Evolutionary conservation across 1,284 basidiomycete species (phyloP).

Genomic region (Rhodotorula sp.): DNA sequence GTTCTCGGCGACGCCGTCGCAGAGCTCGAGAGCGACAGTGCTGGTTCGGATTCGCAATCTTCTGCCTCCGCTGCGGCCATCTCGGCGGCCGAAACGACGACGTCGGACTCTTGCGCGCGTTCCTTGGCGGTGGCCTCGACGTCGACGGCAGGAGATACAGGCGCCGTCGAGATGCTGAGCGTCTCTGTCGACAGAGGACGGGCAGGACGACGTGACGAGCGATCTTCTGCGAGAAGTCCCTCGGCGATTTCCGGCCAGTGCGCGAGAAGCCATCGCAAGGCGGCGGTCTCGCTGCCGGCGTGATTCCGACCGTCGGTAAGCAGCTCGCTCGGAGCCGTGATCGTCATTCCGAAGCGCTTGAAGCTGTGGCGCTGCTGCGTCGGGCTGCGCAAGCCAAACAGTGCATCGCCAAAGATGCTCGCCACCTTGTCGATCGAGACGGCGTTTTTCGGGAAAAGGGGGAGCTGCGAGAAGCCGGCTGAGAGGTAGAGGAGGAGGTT

Average conservation of each 20-base stretch:
- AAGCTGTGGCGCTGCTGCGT: constrained; percentile 4
- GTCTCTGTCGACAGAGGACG: background rate
- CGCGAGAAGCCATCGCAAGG: constrained; percentile 33
- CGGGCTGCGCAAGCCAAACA: constrained; percentile 44
- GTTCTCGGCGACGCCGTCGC: constrained; percentile 6
- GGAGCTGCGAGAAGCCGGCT: constrained; percentile 58
- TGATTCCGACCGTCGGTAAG: constrained; percentile 7
- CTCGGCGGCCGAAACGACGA: too few relatives aligned
- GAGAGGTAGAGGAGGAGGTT: constrained; percentile 63
- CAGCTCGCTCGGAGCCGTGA: constrained; percentile 34
- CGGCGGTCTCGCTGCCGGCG: constrained; percentile 29
- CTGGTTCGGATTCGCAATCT: too few relatives aligned
- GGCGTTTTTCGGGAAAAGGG: constrained; percentile 48
- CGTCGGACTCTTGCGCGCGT: too few relatives aligned
- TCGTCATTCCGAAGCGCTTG: constrained; percentile 19
- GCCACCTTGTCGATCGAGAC: constrained; percentile 48
- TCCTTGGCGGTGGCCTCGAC: too few relatives aligned
- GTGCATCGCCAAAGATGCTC: constrained; percentile 48
- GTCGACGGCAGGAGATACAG: background rate
- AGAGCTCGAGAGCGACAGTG: too few relatives aligned
- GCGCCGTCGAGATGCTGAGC: background rate
- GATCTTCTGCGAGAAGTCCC: constrained; percentile 22
- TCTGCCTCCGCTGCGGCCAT: too few relatives aligned
- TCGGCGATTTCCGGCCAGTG: constrained; percentile 36
- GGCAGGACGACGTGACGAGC: background rate